These are phyloP conservation scores for Limnanthes douglasii DNA, from an alignment of 345 rosid genomes.

Conservation along the genomic window DNA sequence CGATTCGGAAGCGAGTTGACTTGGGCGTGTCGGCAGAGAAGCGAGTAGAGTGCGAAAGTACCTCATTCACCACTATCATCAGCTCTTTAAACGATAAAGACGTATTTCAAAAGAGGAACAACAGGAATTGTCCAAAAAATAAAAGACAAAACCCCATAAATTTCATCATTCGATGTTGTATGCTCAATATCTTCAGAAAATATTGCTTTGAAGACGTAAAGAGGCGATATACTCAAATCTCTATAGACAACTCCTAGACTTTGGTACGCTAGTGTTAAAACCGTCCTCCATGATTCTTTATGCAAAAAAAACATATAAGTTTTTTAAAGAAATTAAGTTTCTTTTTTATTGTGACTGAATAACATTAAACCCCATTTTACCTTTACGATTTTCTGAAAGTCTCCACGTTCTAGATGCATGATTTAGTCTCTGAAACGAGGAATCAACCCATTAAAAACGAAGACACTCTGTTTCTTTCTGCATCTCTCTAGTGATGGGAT, in stretches of 20 bases:
- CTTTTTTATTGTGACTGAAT: constrained; percentile 4
- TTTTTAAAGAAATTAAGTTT: too few species aligned
- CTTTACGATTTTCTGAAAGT: constrained; percentile 26
- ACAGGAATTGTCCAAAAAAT: constrained; percentile 84
- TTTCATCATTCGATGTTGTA: constrained; percentile 77
- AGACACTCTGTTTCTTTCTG: too few species aligned
- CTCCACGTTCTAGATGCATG: constrained; percentile 61
- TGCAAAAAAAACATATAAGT: constrained; percentile 15
- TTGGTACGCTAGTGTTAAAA: constrained; percentile 65
- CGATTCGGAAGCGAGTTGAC: constrained; percentile 70
- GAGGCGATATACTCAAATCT: constrained; percentile 76
- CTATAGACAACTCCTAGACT: constrained; percentile 93
- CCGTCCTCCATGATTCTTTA: constrained; percentile 77
- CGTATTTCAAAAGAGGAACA: constrained; percentile 75
- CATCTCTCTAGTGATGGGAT: too few species aligned
- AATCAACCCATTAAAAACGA: too few species aligned
- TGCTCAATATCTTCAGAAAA: constrained; percentile 66
- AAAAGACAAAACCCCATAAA: constrained; percentile 76
- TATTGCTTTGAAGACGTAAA: constrained; percentile 72
- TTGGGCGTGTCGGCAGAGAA: constrained; percentile 78
- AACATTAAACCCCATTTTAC: constrained; percentile 17
- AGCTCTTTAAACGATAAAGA: constrained; percentile 64
- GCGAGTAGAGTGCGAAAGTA: constrained; percentile 81
- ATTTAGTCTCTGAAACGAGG: too few species aligned
- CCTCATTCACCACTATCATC: constrained; percentile 96